These are phyloP conservation scores for Nicotiana benthamiana DNA, from an alignment of 257 asterid genomes.

Conservation along the genomic window DNA sequence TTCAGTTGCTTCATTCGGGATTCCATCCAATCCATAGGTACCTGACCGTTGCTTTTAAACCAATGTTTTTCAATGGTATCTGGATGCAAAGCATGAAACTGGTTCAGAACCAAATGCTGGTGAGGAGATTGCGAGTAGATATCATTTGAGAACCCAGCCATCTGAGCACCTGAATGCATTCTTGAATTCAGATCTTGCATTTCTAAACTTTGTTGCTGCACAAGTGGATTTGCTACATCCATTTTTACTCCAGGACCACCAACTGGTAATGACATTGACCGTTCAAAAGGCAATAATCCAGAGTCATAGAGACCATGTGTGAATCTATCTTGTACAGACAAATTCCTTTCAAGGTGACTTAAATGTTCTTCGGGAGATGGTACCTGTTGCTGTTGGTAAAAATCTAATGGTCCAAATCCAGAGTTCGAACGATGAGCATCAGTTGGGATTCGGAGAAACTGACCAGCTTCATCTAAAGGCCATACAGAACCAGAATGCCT, in stretches of 20 bases:
- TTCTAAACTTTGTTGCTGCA: conserved; percentile 63
- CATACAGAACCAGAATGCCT: conserved; percentile 50
- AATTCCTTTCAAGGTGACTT: conserved; percentile 53
- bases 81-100: conserved; percentile 36
- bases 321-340: conserved; percentile 60
- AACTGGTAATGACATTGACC: conserved; percentile 49
- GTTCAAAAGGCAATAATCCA: conserved; percentile 54
- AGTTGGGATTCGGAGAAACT: conserved; percentile 52
- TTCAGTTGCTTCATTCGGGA: conserved; percentile 62
- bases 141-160: conserved; percentile 52
- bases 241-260: conserved; percentile 55
- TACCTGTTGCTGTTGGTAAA: conserved; percentile 51
- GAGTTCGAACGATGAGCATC: conserved; percentile 44
- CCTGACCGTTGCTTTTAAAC: conserved; percentile 55
- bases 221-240: conserved; percentile 47
- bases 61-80: conserved; percentile 53
- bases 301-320: conserved; percentile 62
- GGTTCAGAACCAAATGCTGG: conserved; percentile 41
- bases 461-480: conserved; percentile 66
- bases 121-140: conserved; percentile 48
- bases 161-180: conserved; percentile 53
- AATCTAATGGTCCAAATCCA: conserved; percentile 61
- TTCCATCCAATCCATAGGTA: conserved; percentile 62
- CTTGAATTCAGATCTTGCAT: conserved; percentile 59
- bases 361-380: conserved; percentile 67